These are phyloP conservation scores for Pseudohalonectria lignicola DNA, from an alignment of 2,329 filamentous ascomycete genomes.

Conservation along the genomic window DNA sequence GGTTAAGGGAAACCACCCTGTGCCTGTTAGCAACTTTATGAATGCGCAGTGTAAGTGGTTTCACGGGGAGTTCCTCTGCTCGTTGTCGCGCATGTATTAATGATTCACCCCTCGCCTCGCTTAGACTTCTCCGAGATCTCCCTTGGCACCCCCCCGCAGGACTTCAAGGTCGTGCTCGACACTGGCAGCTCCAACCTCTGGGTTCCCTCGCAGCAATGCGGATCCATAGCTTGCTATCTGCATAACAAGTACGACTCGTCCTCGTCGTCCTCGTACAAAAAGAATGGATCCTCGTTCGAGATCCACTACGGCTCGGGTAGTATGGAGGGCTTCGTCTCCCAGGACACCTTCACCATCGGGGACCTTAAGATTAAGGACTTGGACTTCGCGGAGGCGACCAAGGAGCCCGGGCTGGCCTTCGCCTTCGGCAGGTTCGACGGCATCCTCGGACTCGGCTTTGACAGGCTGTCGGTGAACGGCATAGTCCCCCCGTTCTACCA, in stretches of 20 bases:
- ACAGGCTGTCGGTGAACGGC: constrained; percentile 93
- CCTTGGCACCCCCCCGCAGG: constrained; percentile 83
- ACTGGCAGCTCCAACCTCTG: constrained; percentile 98
- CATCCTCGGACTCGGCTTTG: constrained; percentile 88
- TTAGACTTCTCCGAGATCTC: constrained; percentile 94
- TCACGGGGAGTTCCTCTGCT: neutral
- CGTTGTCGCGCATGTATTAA: neutral
- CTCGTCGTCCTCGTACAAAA: constrained; percentile 80
- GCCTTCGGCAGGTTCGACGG: constrained; percentile 97
- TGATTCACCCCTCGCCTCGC: neutral
- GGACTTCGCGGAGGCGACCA: constrained; percentile 92
- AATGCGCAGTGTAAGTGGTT: constrained; percentile 84
- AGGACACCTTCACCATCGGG: constrained; percentile 78
- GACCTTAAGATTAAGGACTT: constrained; percentile 82
- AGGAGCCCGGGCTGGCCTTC: constrained; percentile 91
- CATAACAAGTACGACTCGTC: constrained; percentile 95
- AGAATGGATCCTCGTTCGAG: constrained; percentile 85
- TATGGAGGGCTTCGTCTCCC: constrained; percentile 85
- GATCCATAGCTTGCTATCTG: constrained; percentile 95
- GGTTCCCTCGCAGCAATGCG: constrained; percentile 86
- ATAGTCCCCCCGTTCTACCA: constrained; percentile 95
- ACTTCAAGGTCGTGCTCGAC: constrained; percentile 97
- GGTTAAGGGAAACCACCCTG: constrained; percentile 58
- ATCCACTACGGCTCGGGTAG: constrained; percentile 94
- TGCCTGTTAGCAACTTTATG: constrained; percentile 93